Base-by-base conservation (phyloP, 2,329 filamentous ascomycete genomes). In the Aspergillus awamori region DNA sequence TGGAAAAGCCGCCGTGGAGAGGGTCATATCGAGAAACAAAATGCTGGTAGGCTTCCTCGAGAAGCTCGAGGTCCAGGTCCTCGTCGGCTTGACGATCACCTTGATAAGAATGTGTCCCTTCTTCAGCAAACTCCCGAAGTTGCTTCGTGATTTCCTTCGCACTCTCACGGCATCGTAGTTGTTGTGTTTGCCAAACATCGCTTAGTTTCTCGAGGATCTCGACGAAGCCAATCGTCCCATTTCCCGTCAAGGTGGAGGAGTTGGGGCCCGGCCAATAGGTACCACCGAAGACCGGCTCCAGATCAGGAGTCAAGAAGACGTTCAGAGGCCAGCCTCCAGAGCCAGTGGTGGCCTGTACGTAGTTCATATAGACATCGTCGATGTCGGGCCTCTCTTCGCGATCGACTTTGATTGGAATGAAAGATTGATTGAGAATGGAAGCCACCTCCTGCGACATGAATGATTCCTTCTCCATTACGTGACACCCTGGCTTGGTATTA, bases 331-430 rank as follows among this genome's bases (percentile, higher is more conserved):
- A 98, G 41, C 95, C 95, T 8, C 93, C 94, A 1, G 87, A 89
- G 20, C 91, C 93, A 61, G 90, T 96, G 10, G 95, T 94, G 1
- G 94, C 94, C 75, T 97, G 93, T 43, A 97, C 89, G 76, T 97
- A 99, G 80, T 97, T 97, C 92, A 97, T 97, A 76, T 98, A 98
- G 66, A 98, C 93, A 63, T 91, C 88, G 73, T 99, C 95, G 65
- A 98, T 87, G 73, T 98, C 93, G 8, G 94, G 94, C 26, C 94
- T 88, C 77, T 97, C 92, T 77, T 99, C 95, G 62, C 93, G 87
- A 77, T 99, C 95, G 71, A 98, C 86, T 69, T 97, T 90, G 74
- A 98, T 88, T 4, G 95, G 94, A 48, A 99, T 87, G 76, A 98
- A 99, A 60, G 87, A 86, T 63, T 89, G 83, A 80, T 98, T 99